Conservation (phyloP, 2,329 filamentous ascomycete species). For the Microcera coccophila region DNA sequence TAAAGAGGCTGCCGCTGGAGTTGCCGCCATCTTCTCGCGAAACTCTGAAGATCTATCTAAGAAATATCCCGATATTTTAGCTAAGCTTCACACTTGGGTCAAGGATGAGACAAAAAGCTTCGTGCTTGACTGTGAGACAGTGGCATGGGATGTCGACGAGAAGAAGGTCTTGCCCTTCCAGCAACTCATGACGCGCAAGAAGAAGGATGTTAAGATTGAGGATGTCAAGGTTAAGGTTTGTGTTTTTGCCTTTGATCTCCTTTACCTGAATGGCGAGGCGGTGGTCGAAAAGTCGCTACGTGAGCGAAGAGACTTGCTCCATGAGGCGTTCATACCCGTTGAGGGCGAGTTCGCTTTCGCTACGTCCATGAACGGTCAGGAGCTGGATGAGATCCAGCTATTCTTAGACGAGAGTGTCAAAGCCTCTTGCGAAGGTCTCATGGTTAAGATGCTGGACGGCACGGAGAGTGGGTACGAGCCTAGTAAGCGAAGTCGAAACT, state of each 20-base stretch:
- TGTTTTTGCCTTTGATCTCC: conserved; percentile 91
- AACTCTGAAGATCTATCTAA: conserved; percentile 97
- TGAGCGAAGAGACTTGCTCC: conserved; percentile 73
- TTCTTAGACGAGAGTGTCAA: conserved; percentile 94
- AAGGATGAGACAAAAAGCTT: conserved; percentile 89
- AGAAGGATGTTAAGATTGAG: conserved; percentile 92
- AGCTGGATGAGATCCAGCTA: conserved; percentile 87
- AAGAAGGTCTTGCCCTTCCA: conserved; percentile 98
- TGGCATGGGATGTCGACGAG: conserved; percentile 90
- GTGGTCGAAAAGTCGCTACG: conserved; percentile 83
- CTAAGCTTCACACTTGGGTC: conserved; percentile 83
- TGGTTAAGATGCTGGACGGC: conserved; percentile 99
- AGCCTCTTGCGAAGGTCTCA: conserved; percentile 91
- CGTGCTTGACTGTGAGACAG: conserved; percentile 96
- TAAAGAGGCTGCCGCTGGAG: conserved; percentile 65
- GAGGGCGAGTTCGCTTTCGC: conserved; percentile 93
- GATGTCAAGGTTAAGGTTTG: conserved; percentile 97
- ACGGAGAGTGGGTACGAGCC: conserved; percentile 92
- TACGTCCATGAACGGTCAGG: conserved; percentile 78
- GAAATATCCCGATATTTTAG: conserved; percentile 94
- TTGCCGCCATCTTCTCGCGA: conserved; percentile 91
- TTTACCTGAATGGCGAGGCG: conserved; percentile 88
- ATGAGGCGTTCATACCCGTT: conserved; percentile 66
- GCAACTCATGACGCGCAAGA: conserved; percentile 95
- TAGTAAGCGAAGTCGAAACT: conserved; percentile 92